These are phyloP conservation scores for Porcisia deanei DNA, from an alignment of 208 protist species.

Conservation along the genomic window DNA sequence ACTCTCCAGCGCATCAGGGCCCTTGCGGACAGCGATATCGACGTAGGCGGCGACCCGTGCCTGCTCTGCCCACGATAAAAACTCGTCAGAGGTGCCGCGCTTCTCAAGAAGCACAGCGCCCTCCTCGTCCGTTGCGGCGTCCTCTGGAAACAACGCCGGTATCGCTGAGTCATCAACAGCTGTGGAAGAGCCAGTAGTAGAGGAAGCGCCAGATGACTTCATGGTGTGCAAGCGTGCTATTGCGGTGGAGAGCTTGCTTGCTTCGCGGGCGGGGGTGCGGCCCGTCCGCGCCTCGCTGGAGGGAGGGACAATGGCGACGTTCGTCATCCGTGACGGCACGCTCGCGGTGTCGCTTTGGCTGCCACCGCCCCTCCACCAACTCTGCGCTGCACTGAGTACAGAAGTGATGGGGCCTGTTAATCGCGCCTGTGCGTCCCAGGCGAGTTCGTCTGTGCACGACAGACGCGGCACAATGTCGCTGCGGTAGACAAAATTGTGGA, in stretches of 20 bases:
- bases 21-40: constrained; percentile 45
- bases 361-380: constrained; percentile 20
- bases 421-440: constrained; percentile 37
- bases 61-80: constrained; percentile 8
- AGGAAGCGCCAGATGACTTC: background rate
- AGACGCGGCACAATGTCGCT: constrained; percentile 75
- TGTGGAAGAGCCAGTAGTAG: background rate
- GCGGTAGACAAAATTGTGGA: constrained; percentile 78
- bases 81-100: constrained; percentile 3
- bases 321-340: background rate
- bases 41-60: constrained; percentile 33
- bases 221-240: background rate
- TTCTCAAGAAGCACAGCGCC: background rate
- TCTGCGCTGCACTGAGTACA: constrained; percentile 8
- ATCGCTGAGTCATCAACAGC: background rate
- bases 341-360: background rate
- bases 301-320: background rate
- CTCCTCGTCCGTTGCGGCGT: background rate
- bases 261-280: background rate
- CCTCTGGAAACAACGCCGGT: background rate
- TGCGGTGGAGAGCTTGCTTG: constrained; percentile 1
- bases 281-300: background rate
- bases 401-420: constrained; percentile 16
- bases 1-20: constrained; percentile 35
- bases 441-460: constrained; percentile 56